These are phyloP conservation scores for Fusarium sp. DNA, from an alignment of 2,329 filamentous ascomycete genomes.

Conservation along the genomic window DNA sequence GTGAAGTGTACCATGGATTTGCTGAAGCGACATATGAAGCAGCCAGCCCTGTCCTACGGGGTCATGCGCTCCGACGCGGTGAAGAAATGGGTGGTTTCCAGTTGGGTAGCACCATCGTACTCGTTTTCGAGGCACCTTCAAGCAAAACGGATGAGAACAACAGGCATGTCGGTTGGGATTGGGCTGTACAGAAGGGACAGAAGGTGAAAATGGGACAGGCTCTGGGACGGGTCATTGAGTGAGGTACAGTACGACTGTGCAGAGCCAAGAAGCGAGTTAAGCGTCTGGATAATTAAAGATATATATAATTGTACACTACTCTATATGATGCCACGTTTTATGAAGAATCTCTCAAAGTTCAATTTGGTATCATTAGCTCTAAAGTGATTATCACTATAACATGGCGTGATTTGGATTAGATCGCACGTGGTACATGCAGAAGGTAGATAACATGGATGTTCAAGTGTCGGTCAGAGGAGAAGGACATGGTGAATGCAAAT, in stretches of 20 bases:
- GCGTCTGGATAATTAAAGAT: constrained; percentile 17
- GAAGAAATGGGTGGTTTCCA: constrained; percentile 99
- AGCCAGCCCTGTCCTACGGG: constrained; percentile 80
- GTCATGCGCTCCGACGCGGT: constrained; percentile 83
- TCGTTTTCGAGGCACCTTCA: constrained; percentile 93
- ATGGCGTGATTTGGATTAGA: not conserved
- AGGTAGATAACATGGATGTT: not conserved
- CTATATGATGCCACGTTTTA: not conserved
- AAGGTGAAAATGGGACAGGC: constrained; percentile 89
- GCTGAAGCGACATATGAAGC: constrained; percentile 88
- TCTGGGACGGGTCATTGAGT: constrained; percentile 76
- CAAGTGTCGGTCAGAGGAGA: not conserved
- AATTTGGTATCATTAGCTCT: not conserved
- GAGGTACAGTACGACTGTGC: constrained; percentile 30
- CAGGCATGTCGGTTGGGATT: constrained; percentile 78
- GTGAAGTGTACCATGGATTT: constrained; percentile 89
- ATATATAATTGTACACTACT: constrained; percentile 23
- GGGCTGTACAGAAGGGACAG: constrained; percentile 88
- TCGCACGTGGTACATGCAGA: not conserved
- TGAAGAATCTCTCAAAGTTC: not conserved
- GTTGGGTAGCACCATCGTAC: constrained; percentile 90
- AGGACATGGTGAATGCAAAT: not conserved
- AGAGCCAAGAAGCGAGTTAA: constrained; percentile 13
- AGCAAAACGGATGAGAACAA: constrained; percentile 63
- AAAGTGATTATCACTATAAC: not conserved